Conservation (phyloP, 257 asterid genomes). For the Salvia rosmarinus region DNA sequence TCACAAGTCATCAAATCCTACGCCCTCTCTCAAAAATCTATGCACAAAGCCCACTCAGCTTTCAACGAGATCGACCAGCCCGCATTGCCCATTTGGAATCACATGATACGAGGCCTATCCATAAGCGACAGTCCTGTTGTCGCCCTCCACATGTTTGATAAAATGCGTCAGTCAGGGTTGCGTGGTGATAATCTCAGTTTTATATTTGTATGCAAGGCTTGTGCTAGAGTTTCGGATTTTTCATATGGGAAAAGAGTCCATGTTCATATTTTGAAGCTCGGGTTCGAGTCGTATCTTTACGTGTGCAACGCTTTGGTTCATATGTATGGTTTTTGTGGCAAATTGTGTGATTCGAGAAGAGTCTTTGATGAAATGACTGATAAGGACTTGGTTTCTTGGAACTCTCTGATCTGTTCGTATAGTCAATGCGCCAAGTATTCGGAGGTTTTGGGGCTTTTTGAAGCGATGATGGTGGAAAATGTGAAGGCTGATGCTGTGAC, state of each 20-base stretch:
- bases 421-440: slow-evolving; percentile 42
- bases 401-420: slow-evolving; percentile 53
- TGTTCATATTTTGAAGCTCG: slow-evolving; percentile 43
- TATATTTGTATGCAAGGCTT: slow-evolving; percentile 44
- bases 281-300: slow-evolving; percentile 46
- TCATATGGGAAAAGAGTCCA: slow-evolving; percentile 39
- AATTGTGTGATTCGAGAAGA: slow-evolving; percentile 38
- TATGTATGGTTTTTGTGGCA: slow-evolving; percentile 54
- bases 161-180: slow-evolving; percentile 48
- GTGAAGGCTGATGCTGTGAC: slow-evolving; percentile 50
- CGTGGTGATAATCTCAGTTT: slow-evolving; percentile 49
- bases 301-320: slow-evolving; percentile 52
- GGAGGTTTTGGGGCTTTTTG: slow-evolving; percentile 46
- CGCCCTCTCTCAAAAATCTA: slow-evolving; percentile 37
- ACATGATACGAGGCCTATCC: slow-evolving; percentile 44
- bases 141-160: slow-evolving; percentile 46
- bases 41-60: slow-evolving; percentile 40
- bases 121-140: slow-evolving; percentile 32
- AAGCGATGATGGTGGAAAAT: slow-evolving; percentile 38
- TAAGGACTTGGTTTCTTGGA: slow-evolving; percentile 57
- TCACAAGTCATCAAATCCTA: slow-evolving; percentile 46
- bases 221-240: slow-evolving; percentile 31
- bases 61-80: slow-evolving; percentile 37
- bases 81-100: slow-evolving; percentile 46
- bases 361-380: slow-evolving; percentile 54